Evolutionary conservation across 495 filamentous ascomycete genomes (phyloP), one percentile per base, ranked within the genome.

Genomic region (Hypoxylon perforatum): DNA sequence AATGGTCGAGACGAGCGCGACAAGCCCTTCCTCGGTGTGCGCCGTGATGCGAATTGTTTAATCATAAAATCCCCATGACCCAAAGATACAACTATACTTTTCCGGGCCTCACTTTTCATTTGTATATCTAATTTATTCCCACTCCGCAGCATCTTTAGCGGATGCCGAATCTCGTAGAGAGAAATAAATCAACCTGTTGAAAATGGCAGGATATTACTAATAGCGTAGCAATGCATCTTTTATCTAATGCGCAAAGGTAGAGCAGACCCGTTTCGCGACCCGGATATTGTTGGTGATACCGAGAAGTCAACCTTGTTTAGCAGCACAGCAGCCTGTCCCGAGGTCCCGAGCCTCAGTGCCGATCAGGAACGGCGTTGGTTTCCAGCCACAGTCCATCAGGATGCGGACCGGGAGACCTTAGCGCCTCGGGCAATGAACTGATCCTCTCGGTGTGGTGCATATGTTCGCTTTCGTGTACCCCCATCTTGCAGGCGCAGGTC

Each of bases 401-500:
- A 38, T 25, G 39, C 55, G 62, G 55, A 28, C 30, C 33, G 21
- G 15, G 15, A 21, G n/a, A 25, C 19, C 30, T 33, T 38, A 22
- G 15, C 17, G 54, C 19, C 23, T 48, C 56, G 57, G 52, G 60
- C 65, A 44, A 69, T 19, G 18, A 15, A 36, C 17, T 51, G 3
- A 50, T 30, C 49, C 22, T 46, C 48, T 56, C 55, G 56, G 50
- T 65, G 51, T 69, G 52, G 22, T 33, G 45, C 54, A 55, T 52
- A 30, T 22, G 8, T 51, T 25, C 30, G 8, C 17, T 14, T 19
- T 60, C 53, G 60, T 69, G 39, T 21, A 42, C 45, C 61, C 39
- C 61, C 61, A 69, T 56, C 66, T 61, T n/a, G 44, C 61, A 65
- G 50, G 18, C 5, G 7, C 42, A 53, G 25, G 38, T 21, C n/a